These are phyloP conservation scores for Yarrowia divulgata DNA, from an alignment of 805 yeast genomes.

Conservation along the genomic window DNA sequence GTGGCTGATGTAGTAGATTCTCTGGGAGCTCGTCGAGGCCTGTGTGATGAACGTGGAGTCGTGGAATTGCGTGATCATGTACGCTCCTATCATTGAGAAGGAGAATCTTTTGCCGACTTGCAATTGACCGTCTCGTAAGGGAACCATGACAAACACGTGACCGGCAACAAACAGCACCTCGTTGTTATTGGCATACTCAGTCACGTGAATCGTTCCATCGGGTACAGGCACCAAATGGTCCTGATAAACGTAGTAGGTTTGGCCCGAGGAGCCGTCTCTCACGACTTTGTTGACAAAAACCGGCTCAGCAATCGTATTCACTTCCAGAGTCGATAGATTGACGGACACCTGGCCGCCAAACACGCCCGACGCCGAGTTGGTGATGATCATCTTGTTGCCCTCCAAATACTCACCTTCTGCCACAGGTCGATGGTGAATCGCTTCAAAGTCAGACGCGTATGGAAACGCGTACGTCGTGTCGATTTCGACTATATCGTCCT, in stretches of 20 bases:
- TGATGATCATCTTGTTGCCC: constrained; percentile 22
- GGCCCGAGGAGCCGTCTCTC: neutral
- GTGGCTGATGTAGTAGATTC: constrained; percentile 7
- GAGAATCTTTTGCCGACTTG: neutral
- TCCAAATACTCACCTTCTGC: constrained; percentile 18
- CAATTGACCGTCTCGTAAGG: neutral
- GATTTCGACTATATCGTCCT: constrained; percentile 6
- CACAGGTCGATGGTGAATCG: constrained; percentile 10
- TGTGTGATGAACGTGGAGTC: constrained; percentile 11
- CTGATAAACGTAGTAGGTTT: neutral
- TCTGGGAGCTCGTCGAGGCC: neutral
- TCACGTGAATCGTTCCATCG: neutral
- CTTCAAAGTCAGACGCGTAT: constrained; percentile 15
- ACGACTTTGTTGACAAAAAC: constrained; percentile 1
- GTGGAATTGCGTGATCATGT: constrained; percentile 21
- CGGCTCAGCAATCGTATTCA: neutral
- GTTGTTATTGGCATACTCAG: neutral
- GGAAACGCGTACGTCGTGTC: constrained; percentile 16
- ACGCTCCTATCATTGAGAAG: constrained; percentile 10
- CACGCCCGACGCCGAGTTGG: neutral
- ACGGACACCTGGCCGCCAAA: constrained; percentile 11
- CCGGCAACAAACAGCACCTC: constrained; percentile 16
- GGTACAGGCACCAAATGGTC: neutral
- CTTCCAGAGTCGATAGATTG: constrained; percentile 17
- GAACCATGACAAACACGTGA: constrained; percentile 4